Base-by-base conservation (phyloP, 2,329 filamentous ascomycete genomes). In the Fonsecaea pedrosoi region DNA sequence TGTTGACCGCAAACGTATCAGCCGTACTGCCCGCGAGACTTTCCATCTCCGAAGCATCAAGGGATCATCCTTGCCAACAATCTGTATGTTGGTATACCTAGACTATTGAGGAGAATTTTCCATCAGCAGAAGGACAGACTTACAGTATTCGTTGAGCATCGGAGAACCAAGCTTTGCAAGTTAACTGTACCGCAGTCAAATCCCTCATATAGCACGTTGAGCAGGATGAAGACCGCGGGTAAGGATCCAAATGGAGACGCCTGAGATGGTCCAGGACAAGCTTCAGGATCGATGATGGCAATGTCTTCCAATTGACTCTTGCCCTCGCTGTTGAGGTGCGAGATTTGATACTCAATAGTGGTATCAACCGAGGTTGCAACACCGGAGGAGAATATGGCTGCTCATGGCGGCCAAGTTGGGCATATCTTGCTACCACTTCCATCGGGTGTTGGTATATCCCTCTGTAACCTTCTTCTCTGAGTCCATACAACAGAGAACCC, bases 161-260 rank as follows among this genome's bases (percentile, higher is more conserved):
- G 68, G 80, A 82, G 70, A 86, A 82, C 86, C 85, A 88, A n/a
- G 80, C 76, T 61, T 83, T 84, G 70, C 82, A 86, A 18, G 84
- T 85, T 68, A 87, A 74, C 56, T 83, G 81, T 35, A 88, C 76
- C 56, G 81, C 81, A 69, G 81, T 79, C 21, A 88, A 74, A 73
- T 88, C 86, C 63, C 80, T 79, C 69, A 86, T 78, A 68, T 84
- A 85, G 71, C 85, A 86, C 61, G 83, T 82, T 54, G 82, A 77
- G 73, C 86, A 87, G 38, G 82, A 78, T 25, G 76, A 72, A 42
- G 79, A 77, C 37, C 75, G 72, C 30, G 4, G 30, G 30, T 1
- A 32, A 12, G 77, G 72, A 6, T 74, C 75, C 13, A 77, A 74
- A 71, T 87, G 82, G 32, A 84, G 70, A 8, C 74, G 71, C 62